Percentiles rank a stretch among this genome's conserved stretches.
Evolutionary conservation across 2,329 filamentous ascomycete genomes (phyloP).

Genomic region (Teratosphaeria nubilosa): DNA sequence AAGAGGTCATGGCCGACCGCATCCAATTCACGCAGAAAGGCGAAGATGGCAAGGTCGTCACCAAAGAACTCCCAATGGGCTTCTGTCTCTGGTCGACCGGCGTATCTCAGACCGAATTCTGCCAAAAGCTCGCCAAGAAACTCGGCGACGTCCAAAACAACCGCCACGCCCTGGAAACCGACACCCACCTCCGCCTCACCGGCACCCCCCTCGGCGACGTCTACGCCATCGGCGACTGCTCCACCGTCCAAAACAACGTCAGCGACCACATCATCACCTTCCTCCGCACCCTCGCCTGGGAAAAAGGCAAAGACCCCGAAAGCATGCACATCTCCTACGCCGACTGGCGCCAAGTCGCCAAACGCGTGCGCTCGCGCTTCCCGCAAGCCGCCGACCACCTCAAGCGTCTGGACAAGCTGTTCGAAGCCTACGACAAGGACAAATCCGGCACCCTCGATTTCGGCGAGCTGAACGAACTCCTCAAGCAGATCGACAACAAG

Average conservation of each 20-base stretch:
- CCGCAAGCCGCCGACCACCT: conserved; percentile 84
- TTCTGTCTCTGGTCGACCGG: conserved; percentile 98
- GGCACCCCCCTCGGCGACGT: conserved; percentile 88
- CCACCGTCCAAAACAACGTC: conserved; percentile 95
- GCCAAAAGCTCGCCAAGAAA: conserved; percentile 64
- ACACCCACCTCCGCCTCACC: conserved; percentile 79
- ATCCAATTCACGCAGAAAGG: conserved; percentile 82
- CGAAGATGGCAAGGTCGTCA: conserved; percentile 61
- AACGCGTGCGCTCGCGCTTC: conserved; percentile 76
- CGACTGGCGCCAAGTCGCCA: conserved; percentile 80
- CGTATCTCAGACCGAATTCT: conserved; percentile 75
- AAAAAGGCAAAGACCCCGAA: conserved; percentile 81
- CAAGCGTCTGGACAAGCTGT: conserved; percentile 80
- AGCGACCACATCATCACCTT: conserved; percentile 86
- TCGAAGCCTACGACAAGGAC: conserved; percentile 85
- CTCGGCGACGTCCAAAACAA: conserved; percentile 69
- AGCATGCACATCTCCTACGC: conserved; percentile 75
- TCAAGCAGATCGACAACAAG: conserved; percentile 88
- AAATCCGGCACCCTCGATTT: conserved; percentile 90
- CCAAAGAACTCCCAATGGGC: conserved; percentile 88
- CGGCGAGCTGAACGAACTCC: conserved; percentile 69
- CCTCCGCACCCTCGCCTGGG: conserved; percentile 80
- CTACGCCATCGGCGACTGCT: conserved; percentile 91
- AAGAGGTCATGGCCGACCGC: conserved; percentile 72
- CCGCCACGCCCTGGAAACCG: conserved; percentile 83